Evolutionary conservation across 2,329 filamentous ascomycete genomes (phyloP).

Genomic region (Malbranchea zuffiana): DNA sequence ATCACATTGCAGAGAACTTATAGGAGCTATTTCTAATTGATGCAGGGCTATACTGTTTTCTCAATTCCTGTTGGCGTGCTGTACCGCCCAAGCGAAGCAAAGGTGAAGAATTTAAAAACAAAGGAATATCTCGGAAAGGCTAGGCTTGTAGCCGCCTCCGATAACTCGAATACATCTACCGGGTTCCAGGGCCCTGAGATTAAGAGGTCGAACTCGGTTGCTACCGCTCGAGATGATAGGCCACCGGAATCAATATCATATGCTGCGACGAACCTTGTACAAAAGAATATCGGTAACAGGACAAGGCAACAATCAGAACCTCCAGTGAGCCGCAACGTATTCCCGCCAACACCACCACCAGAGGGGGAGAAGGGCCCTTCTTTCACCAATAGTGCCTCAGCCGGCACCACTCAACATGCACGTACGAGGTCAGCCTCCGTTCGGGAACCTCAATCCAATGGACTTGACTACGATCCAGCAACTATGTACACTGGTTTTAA

Average conservation of each 20-base stretch:
- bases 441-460: conserved; percentile 38
- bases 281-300: conserved; percentile 67
- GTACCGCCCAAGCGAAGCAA: conserved; percentile 91
- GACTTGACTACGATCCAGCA: conserved; percentile 24
- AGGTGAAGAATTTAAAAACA: conserved; percentile 94
- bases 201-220: conserved; percentile 36
- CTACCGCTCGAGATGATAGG: conserved; percentile 54
- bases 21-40: conserved; percentile 8
- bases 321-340: conserved; percentile 65
- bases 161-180: conserved; percentile 68
- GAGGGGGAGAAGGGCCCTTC: conserved; percentile 57
- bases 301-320: conserved; percentile 74
- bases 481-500: conserved; percentile 5
- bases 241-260: conserved; percentile 77
- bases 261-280: conserved; percentile 85
- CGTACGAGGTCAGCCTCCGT: conserved; percentile 41
- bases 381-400: conserved; percentile 19
- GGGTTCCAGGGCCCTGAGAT: conserved; percentile 73
- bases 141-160: conserved; percentile 79
- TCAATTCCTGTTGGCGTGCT: conserved; percentile 93
- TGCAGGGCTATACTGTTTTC: conserved; percentile 90
- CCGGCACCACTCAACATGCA: conserved; percentile 22
- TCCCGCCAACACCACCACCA: conserved; percentile 96
- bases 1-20: conserved; percentile 3
- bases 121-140: conserved; percentile 97